phyloP scores from a whole-genome alignment of 2,329 filamentous ascomycete species.

The Penicillium sp. region DNA sequence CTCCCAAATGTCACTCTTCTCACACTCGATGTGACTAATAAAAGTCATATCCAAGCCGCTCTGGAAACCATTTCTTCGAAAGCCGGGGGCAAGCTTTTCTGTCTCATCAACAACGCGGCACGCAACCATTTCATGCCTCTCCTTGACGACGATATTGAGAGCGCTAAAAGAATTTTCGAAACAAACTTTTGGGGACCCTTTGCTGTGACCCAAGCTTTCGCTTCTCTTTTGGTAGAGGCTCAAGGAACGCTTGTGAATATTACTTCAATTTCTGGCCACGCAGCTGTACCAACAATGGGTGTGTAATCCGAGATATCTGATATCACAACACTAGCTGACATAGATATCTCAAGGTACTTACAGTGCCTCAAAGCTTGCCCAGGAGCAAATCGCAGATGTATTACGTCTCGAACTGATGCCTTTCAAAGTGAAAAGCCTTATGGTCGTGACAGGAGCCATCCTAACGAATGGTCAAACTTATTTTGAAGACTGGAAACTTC shows the following conservation, averaged over 20 bases:
- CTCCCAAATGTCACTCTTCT: background rate
- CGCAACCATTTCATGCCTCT: conserved; percentile 38
- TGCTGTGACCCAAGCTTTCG: conserved; percentile 29
- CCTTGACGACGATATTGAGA: conserved; percentile 41
- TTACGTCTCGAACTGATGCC: too few relatives aligned
- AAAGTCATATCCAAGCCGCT: background rate
- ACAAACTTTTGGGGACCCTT: conserved; percentile 24
- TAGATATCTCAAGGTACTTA: too few relatives aligned
- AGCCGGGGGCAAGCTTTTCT: conserved; percentile 1
- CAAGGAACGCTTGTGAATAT: conserved; percentile 27
- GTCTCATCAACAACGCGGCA: conserved; percentile 23
- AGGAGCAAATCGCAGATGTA: too few relatives aligned
- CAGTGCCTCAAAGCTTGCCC: too few relatives aligned
- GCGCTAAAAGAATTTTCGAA: conserved; percentile 29
- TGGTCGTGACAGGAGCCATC: too few relatives aligned
- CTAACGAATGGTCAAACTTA: too few relatives aligned
- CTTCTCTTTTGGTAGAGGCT: conserved; percentile 27
- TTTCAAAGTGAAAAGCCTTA: too few relatives aligned
- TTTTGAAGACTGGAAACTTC: too few relatives aligned
- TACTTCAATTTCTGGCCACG: too few relatives aligned
- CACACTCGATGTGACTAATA: background rate
- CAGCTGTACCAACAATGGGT: too few relatives aligned
- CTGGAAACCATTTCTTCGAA: background rate
- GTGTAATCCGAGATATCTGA: too few relatives aligned
- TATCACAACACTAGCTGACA: too few relatives aligned